Evolutionary conservation across 441 rosid genomes (phyloP).

Genomic region (Arabidopsis lyrata): DNA sequence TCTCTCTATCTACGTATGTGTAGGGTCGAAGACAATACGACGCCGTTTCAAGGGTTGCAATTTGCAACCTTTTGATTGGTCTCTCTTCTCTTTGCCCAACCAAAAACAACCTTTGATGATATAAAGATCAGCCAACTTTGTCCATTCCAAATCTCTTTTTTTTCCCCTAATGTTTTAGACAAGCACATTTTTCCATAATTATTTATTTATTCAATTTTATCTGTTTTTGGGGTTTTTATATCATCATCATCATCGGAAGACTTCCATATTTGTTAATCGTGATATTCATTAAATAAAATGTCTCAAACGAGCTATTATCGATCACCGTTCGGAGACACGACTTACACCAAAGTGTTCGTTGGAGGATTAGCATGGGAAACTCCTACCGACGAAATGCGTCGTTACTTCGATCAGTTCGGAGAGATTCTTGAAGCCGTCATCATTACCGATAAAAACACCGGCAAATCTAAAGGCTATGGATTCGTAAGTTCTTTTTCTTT

Average conservation of each 20-base stretch:
- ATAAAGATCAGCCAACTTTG: slow-evolving; percentile 40
- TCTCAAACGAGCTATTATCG: slow-evolving; percentile 58
- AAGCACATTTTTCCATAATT: slow-evolving; percentile 23
- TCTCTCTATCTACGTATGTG: slow-evolving; percentile 13
- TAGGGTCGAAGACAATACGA: slow-evolving; percentile 32
- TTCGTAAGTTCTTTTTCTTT: slow-evolving; percentile 62
- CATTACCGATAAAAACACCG: slow-evolving; percentile 79
- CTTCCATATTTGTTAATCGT: background rate
- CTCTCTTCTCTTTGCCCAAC: slow-evolving; percentile 33
- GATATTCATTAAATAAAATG: slow-evolving; percentile 14
- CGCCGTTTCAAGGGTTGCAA: slow-evolving; percentile 41
- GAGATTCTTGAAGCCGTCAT: slow-evolving; percentile 98
- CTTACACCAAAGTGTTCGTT: slow-evolving; percentile 85
- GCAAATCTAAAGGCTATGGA: slow-evolving; percentile 94
- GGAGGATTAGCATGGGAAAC: slow-evolving; percentile 99
- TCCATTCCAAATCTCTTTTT: slow-evolving; percentile 31
- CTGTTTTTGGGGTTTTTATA: background rate
- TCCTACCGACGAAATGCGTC: slow-evolving; percentile 82
- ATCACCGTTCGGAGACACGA: slow-evolving; percentile 93
- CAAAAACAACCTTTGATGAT: slow-evolving; percentile 43
- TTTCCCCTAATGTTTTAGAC: slow-evolving; percentile 16
- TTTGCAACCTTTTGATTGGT: slow-evolving; percentile 44
- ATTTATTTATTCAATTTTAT: slow-evolving; percentile 10
- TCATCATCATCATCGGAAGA: slow-evolving; percentile 10
- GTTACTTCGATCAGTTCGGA: slow-evolving; percentile 88